These are phyloP conservation scores for Eucalyptus polyanthemos DNA, from an alignment of 345 rosid species.

Conservation along the genomic window DNA sequence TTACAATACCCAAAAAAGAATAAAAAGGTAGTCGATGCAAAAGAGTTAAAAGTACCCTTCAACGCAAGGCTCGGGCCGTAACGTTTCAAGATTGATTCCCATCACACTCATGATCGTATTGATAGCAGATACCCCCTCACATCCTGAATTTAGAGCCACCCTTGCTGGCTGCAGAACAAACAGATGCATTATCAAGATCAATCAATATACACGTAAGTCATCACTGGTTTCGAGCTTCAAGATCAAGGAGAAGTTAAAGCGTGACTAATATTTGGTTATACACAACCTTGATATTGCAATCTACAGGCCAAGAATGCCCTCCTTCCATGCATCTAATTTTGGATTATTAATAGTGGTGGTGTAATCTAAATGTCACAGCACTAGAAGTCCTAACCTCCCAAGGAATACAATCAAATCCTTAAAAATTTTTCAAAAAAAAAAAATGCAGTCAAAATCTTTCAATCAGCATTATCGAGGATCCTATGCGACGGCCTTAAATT, in stretches of 20 bases:
- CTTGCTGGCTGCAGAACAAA: constrained; percentile 62
- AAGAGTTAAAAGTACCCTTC: constrained; percentile 53
- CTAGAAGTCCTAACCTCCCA: background rate
- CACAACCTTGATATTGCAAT: background rate
- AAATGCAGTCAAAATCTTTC: background rate
- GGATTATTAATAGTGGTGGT: background rate
- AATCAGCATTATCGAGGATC: background rate
- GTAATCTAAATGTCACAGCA: background rate
- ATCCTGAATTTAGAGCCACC: constrained; percentile 67
- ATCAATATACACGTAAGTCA: background rate
- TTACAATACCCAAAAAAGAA: background rate
- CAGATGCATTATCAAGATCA: background rate
- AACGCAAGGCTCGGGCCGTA: constrained; percentile 95
- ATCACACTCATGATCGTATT: constrained; percentile 96
- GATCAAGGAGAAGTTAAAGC: background rate
- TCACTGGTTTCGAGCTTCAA: background rate
- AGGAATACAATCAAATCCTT: background rate
- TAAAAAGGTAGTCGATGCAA: background rate
- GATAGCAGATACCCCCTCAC: constrained; percentile 85
- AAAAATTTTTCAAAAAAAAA: background rate
- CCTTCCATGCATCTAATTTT: background rate
- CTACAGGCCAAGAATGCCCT: background rate
- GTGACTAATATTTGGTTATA: background rate
- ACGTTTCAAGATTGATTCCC: constrained; percentile 79
- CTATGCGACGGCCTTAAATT: background rate